These are phyloP conservation scores for Acanthamoeba sp. DNA, from an alignment of 208 protist genomes.

Conservation along the genomic window DNA sequence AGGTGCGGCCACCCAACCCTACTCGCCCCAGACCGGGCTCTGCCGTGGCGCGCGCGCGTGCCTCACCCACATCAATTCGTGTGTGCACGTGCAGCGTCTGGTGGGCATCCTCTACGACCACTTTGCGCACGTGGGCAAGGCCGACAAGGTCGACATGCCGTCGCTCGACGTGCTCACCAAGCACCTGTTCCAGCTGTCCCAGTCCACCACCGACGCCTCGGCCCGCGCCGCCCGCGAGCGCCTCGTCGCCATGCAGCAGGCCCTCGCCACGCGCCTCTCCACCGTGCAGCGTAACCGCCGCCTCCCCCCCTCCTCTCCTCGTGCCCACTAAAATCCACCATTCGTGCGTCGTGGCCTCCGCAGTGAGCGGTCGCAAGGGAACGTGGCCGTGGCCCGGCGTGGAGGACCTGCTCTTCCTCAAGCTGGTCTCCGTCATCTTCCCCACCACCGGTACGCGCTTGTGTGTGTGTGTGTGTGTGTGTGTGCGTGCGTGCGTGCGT, in stretches of 20 bases:
- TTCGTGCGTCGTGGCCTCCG: neutral
- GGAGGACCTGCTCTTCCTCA: constrained; percentile 52
- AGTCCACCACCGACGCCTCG: neutral
- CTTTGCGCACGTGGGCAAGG: constrained; percentile 14
- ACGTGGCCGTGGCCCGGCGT: constrained; percentile 27
- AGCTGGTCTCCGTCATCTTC: constrained; percentile 48
- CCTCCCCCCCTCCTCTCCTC: neutral
- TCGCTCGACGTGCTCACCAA: constrained; percentile 9
- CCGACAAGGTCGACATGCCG: neutral
- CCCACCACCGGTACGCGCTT: constrained; percentile 33
- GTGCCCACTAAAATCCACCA: too few relatives aligned
- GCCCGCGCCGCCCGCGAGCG: constrained; percentile 20
- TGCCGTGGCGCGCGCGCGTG: too few relatives aligned
- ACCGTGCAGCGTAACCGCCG: constrained; percentile 40
- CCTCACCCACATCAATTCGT: too few relatives aligned
- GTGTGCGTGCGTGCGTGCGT: too few relatives aligned
- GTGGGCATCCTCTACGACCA: neutral
- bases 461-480: too few relatives aligned
- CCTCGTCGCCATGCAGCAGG: neutral
- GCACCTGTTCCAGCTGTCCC: constrained; percentile 14
- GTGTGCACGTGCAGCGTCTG: neutral
- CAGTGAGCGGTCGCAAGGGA: constrained; percentile 9
- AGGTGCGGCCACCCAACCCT: too few relatives aligned
- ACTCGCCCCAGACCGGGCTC: too few relatives aligned
- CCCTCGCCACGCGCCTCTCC: neutral